Conservation (phyloP, 805 yeast species). For the Hagleromyces aurorensis region DNA sequence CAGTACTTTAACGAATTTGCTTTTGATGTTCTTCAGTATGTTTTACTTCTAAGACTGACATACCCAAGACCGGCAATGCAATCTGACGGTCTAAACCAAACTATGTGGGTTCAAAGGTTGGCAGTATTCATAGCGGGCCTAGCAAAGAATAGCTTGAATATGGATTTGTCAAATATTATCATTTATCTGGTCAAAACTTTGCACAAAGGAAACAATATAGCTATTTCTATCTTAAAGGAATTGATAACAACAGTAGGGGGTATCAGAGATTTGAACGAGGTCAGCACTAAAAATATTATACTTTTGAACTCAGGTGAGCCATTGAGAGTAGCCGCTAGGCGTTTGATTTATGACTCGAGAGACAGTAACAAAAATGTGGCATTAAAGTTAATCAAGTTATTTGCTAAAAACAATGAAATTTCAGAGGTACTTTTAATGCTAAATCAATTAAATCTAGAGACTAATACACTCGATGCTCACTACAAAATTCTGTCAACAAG, state of each 20-base stretch:
- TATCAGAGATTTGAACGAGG: constrained; percentile 56
- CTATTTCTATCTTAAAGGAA: constrained; percentile 58
- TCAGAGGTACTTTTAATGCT: constrained; percentile 63
- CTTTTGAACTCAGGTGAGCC: constrained; percentile 56
- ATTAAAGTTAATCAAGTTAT: constrained; percentile 37
- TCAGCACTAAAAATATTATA: constrained; percentile 57
- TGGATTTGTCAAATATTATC: constrained; percentile 58
- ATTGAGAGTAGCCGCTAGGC: constrained; percentile 47
- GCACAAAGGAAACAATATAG: constrained; percentile 49
- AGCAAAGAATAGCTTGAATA: constrained; percentile 42
- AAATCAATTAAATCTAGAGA: constrained; percentile 38
- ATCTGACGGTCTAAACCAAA: constrained; percentile 69
- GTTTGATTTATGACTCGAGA: constrained; percentile 47
- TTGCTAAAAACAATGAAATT: constrained; percentile 38
- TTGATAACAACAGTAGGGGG: constrained; percentile 72
- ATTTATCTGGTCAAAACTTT: constrained; percentile 54
- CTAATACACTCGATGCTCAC: constrained; percentile 38
- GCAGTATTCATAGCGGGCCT: constrained; percentile 72
- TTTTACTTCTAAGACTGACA: constrained; percentile 61
- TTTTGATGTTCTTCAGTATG: constrained; percentile 79
- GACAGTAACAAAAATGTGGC: constrained; percentile 42
- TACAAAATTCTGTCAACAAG: constrained; percentile 65
- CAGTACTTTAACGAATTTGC: constrained; percentile 65
- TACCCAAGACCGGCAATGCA: constrained; percentile 62
- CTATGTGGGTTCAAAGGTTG: constrained; percentile 80